These are phyloP conservation scores for Fusarium sp. DNA, from an alignment of 2,329 filamentous ascomycete species.

Conservation along the genomic window DNA sequence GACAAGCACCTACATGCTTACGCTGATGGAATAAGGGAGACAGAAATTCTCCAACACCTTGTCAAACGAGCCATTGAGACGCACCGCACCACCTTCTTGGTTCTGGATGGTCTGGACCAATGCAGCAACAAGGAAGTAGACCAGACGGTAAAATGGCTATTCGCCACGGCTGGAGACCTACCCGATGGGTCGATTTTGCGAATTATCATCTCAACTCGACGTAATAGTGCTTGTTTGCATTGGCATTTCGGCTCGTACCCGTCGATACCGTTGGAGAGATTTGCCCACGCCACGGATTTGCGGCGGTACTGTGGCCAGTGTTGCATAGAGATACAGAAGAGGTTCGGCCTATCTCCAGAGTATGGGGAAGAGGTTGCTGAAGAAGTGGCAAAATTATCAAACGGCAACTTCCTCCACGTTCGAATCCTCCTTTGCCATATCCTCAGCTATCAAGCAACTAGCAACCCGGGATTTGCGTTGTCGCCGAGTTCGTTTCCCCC, in stretches of 20 bases:
- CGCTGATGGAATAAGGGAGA: not conserved
- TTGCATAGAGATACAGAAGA: not conserved
- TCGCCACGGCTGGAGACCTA: not conserved
- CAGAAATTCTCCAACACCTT: not conserved
- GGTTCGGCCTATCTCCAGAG: not conserved
- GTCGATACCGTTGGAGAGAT: conserved; percentile 16
- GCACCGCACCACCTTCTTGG: conserved; percentile 1
- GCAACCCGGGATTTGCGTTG: not conserved
- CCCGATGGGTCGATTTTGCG: not conserved
- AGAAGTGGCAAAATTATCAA: not conserved
- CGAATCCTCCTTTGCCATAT: conserved; percentile 20
- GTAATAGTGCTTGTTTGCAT: conserved; percentile 5
- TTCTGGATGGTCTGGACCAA: conserved; percentile 26
- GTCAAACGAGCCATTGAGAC: not conserved
- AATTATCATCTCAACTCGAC: conserved; percentile 18
- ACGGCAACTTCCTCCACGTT: conserved; percentile 26
- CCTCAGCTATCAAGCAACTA: not conserved
- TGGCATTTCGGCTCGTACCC: not conserved
- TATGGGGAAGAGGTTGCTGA: not conserved
- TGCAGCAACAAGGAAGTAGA: not conserved
- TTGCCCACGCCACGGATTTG: conserved; percentile 14
- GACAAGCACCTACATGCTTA: not conserved
- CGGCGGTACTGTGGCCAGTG: not conserved
- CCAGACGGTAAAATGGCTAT: conserved; percentile 3
- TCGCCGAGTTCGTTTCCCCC: conserved; percentile 1